Conservation (phyloP, 2,329 filamentous ascomycete genomes). For the Fusarium camptoceras region DNA sequence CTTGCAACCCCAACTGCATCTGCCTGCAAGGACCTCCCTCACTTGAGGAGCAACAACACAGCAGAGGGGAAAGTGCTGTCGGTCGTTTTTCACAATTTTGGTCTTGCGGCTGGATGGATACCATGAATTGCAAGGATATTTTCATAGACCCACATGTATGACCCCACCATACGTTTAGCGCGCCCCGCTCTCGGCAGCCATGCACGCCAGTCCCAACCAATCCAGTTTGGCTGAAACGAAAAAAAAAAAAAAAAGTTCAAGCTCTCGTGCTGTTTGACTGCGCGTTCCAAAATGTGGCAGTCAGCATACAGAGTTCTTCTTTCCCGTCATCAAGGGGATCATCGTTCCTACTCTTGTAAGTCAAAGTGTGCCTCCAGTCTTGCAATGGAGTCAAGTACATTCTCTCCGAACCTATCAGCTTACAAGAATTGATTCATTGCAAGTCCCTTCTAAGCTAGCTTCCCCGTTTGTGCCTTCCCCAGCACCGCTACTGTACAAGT, state of each 20-base stretch:
- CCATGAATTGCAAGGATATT: constrained; percentile 32
- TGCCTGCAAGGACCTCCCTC: constrained; percentile 23
- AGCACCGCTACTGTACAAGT: constrained; percentile 27
- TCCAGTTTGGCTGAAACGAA: constrained; percentile 48
- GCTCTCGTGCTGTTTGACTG: constrained; percentile 49
- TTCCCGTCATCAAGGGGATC: constrained; percentile 23
- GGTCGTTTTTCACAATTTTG: constrained; percentile 24
- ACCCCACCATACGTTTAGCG: constrained; percentile 49
- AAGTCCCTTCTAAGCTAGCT: constrained; percentile 39
- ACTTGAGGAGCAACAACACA: neutral
- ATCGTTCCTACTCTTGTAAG: constrained; percentile 31
- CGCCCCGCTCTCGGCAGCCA: constrained; percentile 52
- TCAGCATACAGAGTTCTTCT: constrained; percentile 21
- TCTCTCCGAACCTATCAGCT: constrained; percentile 37
- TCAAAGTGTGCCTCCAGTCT: constrained; percentile 13
- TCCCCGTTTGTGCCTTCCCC: constrained; percentile 37
- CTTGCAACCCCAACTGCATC: constrained; percentile 6
- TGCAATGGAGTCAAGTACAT: constrained; percentile 28
- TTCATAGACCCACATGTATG: constrained; percentile 30
- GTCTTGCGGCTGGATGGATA: constrained; percentile 31
- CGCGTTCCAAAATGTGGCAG: constrained; percentile 26
- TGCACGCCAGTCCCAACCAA: constrained; percentile 51
- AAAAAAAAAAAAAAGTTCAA: constrained; percentile 51
- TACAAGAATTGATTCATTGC: constrained; percentile 43
- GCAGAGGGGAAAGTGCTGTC: constrained; percentile 8